These are phyloP conservation scores for Malassezia sp. DNA, from an alignment of 1,284 basidiomycete genomes.

Conservation along the genomic window DNA sequence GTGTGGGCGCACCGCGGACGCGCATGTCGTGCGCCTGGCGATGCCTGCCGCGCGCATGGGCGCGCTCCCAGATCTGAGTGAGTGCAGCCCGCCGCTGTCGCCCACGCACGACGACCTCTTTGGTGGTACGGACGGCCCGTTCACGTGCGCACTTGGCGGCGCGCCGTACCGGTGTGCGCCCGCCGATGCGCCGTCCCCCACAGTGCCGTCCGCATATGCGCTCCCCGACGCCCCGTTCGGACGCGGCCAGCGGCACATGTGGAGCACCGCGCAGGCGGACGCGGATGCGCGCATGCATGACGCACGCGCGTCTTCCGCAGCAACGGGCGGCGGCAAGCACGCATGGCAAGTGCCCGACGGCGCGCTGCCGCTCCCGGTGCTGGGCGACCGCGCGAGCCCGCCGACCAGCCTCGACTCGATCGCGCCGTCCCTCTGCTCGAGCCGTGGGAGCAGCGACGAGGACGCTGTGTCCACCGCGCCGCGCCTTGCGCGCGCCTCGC, in stretches of 20 bases:
- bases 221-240: too few species aligned
- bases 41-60: conserved; percentile 34
- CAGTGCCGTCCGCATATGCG: conserved; percentile 4
- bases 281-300: conserved; percentile 22
- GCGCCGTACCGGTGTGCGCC: too few species aligned
- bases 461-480: too few species aligned
- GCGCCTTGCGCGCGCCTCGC: not conserved
- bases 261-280: conserved; percentile 29
- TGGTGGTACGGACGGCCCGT: conserved; percentile 20
- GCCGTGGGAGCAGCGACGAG: conserved; percentile 1
- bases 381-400: not conserved
- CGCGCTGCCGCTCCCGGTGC: not conserved
- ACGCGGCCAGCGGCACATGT: conserved; percentile 29
- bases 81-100: conserved; percentile 34
- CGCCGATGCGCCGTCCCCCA: not conserved
- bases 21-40: too few species aligned
- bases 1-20: not conserved
- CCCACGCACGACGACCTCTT: conserved; percentile 27
- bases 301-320: conserved; percentile 10
- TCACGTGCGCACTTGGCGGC: conserved; percentile 15
- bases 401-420: conserved; percentile 3
- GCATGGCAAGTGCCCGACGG: not conserved
- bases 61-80: conserved; percentile 25
- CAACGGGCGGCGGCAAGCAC: conserved; percentile 13
- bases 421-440: conserved; percentile 6